Evolutionary conservation across 805 yeast genomes (phyloP), one percentile per base, ranked within the genome.

Genomic region (Candida insectalens): DNA sequence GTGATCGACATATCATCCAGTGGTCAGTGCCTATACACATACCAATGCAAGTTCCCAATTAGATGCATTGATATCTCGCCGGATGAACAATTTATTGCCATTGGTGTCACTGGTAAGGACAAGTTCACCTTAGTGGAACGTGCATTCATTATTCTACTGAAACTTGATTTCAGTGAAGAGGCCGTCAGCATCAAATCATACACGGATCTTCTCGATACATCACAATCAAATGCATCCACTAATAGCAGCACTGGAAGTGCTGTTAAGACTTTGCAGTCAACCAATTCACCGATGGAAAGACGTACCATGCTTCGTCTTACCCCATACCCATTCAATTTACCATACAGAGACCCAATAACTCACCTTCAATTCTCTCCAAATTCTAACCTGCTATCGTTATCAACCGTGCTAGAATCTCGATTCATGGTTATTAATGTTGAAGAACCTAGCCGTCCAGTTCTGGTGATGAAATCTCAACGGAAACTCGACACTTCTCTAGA

Each of bases 271-370:
- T 10, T 15, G 7, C 17, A 8, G 9, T 13, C 21, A 10, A 18
- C 31, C 10, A 9, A n/a, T n/a, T 12, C 16, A 7, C 13, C n/a
- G 22, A 9, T 13, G 18, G 13, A 30, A 10, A 12, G 17, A 10
- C 17, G 34, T 2, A 21, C 13, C 8, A n/a, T 10, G 6, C 16
- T 31, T 5, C 38, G 44, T 16, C 34, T 55, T 6, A 41, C 51
- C 1, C 44, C 55, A 1, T 51, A 45, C 22, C 59, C 59, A 8
- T 55, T 87, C 21, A 79, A 94, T 0, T 65, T 83, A 33, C 96
- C 96, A 0, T 85, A 84, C 53, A 59, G 83, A 20, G 96, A 89
- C 53, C 94, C 95, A 1, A 74, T 88, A 26, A 79, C 79, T 42
- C 64, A 80, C 3, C 55, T 88, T 7, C 71, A 74, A 32, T 83